Evolutionary conservation across 257 asterid genomes (phyloP).

Genomic region (Solanum etuberosum): DNA sequence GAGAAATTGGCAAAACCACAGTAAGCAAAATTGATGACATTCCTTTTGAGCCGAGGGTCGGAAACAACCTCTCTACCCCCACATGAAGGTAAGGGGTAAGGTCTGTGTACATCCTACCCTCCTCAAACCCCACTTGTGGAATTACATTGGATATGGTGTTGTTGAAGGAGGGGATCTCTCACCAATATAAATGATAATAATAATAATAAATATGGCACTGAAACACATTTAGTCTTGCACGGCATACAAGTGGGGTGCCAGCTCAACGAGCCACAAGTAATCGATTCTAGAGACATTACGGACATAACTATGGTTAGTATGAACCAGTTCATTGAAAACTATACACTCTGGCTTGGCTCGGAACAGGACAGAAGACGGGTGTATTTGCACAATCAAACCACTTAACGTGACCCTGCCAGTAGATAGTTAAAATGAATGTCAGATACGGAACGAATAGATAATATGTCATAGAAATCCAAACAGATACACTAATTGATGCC

Average conservation of each 20-base stretch:
- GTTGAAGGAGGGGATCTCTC: not conserved
- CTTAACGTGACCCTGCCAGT: slow-evolving; percentile 71
- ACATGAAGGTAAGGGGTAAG: not conserved
- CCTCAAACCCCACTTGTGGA: not conserved
- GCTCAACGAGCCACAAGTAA: slow-evolving; percentile 79
- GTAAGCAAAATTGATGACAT: not conserved
- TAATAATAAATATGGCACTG: not conserved
- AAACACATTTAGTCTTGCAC: slow-evolving; percentile 34
- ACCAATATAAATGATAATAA: not conserved
- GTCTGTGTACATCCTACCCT: not conserved
- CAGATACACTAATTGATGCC: not conserved
- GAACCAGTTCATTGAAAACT: slow-evolving; percentile 63
- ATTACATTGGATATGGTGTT: no score
- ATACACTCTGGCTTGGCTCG: slow-evolving; percentile 81
- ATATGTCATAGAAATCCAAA: not conserved
- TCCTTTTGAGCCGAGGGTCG: not conserved
- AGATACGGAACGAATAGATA: not conserved
- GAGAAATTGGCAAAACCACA: not conserved
- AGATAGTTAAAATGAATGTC: slow-evolving; percentile 1
- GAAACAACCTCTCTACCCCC: not conserved
- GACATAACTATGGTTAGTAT: slow-evolving; percentile 60
- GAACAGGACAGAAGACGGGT: slow-evolving; percentile 81
- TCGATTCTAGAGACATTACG: slow-evolving; percentile 76
- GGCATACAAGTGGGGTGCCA: slow-evolving; percentile 75
- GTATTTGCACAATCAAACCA: slow-evolving; percentile 78